Conservation (phyloP, 352 stramenopile genomes). For the Pythium sukuiense region DNA sequence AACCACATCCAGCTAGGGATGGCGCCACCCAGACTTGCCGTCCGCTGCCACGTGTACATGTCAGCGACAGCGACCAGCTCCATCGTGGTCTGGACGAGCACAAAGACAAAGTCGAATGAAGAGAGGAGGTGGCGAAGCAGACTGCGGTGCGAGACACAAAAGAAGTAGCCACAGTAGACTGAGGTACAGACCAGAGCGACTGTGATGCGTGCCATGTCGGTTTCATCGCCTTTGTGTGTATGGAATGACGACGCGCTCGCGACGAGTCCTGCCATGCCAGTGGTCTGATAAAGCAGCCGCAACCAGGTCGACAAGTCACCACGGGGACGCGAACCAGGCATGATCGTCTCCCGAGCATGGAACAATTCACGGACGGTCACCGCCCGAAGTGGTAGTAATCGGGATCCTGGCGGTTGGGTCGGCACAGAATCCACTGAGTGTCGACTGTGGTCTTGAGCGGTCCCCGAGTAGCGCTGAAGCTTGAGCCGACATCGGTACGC, state of each 20-base stretch:
- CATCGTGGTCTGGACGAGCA: neutral
- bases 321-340: neutral
- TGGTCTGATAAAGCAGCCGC: neutral
- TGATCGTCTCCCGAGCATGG: neutral
- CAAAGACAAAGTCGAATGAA: neutral
- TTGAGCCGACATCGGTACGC: constrained; percentile 1
- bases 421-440: neutral
- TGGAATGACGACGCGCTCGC: neutral
- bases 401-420: neutral
- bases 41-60: neutral
- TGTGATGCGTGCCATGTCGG: neutral
- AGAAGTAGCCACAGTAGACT: neutral
- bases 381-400: neutral
- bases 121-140: neutral
- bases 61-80: neutral
- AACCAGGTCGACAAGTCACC: neutral
- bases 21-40: neutral
- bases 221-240: neutral
- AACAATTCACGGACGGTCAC: neutral
- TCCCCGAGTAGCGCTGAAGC: neutral
- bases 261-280: neutral
- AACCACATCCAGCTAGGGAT: neutral
- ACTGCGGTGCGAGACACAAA: neutral
- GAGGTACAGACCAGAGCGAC: neutral
- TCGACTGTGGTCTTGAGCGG: neutral